Base-by-base conservation (phyloP, 208 protist genomes). In the Naegleria fowleri region DNA sequence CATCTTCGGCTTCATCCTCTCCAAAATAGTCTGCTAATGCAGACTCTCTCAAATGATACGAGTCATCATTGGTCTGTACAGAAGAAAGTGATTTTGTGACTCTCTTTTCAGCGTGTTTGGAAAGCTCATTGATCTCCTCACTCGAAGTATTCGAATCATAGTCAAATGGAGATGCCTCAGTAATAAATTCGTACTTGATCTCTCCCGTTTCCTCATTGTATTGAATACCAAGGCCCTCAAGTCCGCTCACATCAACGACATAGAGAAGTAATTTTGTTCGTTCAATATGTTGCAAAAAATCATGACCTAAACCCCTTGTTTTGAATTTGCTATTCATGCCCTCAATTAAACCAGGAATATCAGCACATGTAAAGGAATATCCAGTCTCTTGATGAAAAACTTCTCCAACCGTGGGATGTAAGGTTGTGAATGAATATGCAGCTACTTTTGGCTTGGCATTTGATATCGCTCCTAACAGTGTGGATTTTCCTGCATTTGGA, bases 401-500 rank as follows among this genome's bases (percentile, higher is more conserved):
- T 39, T 91, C 40, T 15, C 96, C 97, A 5, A 98, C 94, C 90
- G 96, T 97, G 0, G 97, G 97, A 3, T 96, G 96, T 36, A 97
- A 93, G 9, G 97, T 98, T 5, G 96, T 98, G 94, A 97, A 98
- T 33, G 95, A 93, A 92, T 97, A 98, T 16, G 94, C 94, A 58
- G 96, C 96, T 75, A 98, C 93, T 51, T 92, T 91, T 3, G 97
- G 96, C 91, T 97, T 96, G 90, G 95, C 96, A 15, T 92, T 52
- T 89, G 94, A 97, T 84, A 98, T 96, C 84, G 97, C 95, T n/a
- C 94, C 94, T 33, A 98, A 94, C 39, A 98, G 90, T 22, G 96
- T 96, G 4, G 96, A 97, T 94, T 98, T 98, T 9, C 97, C 97
- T 6, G 96, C 95, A 86, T 98, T 98, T 0, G 97, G 96, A 93